Base-by-base conservation (phyloP, 352 stramenopile genomes). In the Aphanomyces astaci region DNA sequence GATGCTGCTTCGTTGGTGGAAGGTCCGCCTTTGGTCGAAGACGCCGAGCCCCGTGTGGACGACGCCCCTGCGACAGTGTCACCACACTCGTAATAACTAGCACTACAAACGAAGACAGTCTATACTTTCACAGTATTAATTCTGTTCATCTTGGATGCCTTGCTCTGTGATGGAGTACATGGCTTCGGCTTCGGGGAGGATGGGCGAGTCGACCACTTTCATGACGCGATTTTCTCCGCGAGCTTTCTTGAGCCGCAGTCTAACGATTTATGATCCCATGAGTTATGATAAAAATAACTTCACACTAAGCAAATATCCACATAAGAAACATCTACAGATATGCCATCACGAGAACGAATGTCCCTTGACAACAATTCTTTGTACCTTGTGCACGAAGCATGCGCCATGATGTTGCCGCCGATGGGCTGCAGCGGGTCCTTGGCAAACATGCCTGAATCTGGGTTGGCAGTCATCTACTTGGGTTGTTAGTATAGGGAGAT, bases 161-260 rank as follows among this genome's bases (percentile, higher is more conserved):
- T 96, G 85, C 51, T 95, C 84, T 46, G 91, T 95, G 72, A 99
- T 97, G 15, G 97, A 97, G 78, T 99, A 99, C 36, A 98, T 96
- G 17, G 92, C 96, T 76, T 99, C 97, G 4, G 96, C 94, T 78
- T 99, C 97, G 0, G 96, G 93, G 22, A 99, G 76, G 28, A 97
- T 98, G 15, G 97, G 97, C 3, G 90, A 98, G 74, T 98, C 95
- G 30, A 98, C 89, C 19, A 98, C 84, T 74, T 98, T 98, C 86
- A 98, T 98, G 65, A 99, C 95, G 24, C 97, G 94, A 70, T 99
- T 99, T 72, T 99, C 96, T 13, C 97, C 97, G 48, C 97, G 90
- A 13, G 92, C 97, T 74, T 99, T 99, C 53, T 92, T 89, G 48
- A 99, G 79, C 13, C 95, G 91, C 64, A 98, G 76, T 71, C 82